Conservation (phyloP, 164 flowering plant genomes). For the Chimonanthus praecox region DNA sequence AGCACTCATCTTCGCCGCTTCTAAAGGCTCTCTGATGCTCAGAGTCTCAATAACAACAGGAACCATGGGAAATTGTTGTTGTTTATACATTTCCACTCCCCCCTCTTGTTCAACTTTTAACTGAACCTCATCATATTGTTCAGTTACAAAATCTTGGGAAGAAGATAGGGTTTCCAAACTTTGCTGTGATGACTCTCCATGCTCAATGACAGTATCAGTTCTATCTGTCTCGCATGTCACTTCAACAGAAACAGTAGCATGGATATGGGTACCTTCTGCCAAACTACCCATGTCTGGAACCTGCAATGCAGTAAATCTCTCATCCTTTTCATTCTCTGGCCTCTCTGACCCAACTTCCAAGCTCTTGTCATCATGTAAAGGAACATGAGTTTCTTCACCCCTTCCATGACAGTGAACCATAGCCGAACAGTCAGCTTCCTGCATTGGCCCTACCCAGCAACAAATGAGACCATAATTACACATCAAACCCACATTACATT, state of each 20-base stretch:
- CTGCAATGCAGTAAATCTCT: slow-evolving; percentile 8
- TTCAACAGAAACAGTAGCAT: slow-evolving; percentile 7
- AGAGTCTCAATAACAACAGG: slow-evolving; percentile 4
- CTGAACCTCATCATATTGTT: slow-evolving; percentile 7
- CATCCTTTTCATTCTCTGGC: slow-evolving; percentile 22
- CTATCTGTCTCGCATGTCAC: slow-evolving; percentile 7
- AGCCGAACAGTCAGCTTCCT: slow-evolving; percentile 63
- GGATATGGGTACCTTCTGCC: slow-evolving; percentile 1
- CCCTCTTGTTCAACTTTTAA: slow-evolving; percentile 4
- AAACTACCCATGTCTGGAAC: slow-evolving; percentile 7
- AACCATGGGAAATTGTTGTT: slow-evolving; percentile 8
- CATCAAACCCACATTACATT: slow-evolving; percentile 31
- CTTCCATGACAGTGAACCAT: slow-evolving; percentile 26
- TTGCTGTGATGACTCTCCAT: slow-evolving; percentile 11
- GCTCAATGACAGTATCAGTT: not conserved
- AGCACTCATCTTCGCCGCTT: slow-evolving; percentile 11
- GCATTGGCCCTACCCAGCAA: slow-evolving; percentile 98
- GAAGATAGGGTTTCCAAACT: slow-evolving; percentile 7
- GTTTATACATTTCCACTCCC: slow-evolving; percentile 9
- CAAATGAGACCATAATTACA: slow-evolving; percentile 70
- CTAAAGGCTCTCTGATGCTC: slow-evolving; percentile 14
- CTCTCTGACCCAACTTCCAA: slow-evolving; percentile 3
- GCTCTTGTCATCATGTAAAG: slow-evolving; percentile 4
- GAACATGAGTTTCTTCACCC: slow-evolving; percentile 4
- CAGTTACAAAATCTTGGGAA: slow-evolving; percentile 7